A percentile compares a stretch with the other conserved stretches of the same genome.
phyloP scores from a whole-genome alignment of 1,284 basidiomycete species.

The Cutaneotrichosporon cutaneum region DNA sequence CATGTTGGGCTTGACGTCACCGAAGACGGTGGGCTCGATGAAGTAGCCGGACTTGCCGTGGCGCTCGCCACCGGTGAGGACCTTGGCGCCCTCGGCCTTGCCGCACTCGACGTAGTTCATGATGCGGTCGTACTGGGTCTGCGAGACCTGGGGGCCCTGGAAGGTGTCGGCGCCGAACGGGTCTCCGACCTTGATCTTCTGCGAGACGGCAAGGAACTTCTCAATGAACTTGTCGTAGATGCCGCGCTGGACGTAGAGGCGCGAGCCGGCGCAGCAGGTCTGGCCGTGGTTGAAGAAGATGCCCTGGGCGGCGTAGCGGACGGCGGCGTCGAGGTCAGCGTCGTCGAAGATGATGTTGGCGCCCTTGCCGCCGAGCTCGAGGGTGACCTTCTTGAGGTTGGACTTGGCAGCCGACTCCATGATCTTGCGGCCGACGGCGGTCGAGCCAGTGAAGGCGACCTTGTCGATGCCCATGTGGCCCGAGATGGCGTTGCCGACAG shows the following conservation, averaged over 20 bases:
- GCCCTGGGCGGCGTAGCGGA: conserved; percentile 76
- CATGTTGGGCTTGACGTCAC: conserved; percentile 72
- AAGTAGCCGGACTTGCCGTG: conserved; percentile 65
- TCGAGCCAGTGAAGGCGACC: conserved; percentile 62
- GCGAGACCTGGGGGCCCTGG: conserved; percentile 81
- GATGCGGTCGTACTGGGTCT: conserved; percentile 61
- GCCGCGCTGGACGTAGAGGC: conserved; percentile 69
- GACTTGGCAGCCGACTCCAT: conserved; percentile 58
- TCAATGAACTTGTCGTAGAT: conserved; percentile 67
- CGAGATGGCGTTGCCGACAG: conserved; percentile 65
- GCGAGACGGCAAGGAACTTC: conserved; percentile 34
- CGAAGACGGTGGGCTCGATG: conserved; percentile 72
- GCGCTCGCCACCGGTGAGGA: conserved; percentile 72
- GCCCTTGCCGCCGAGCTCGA: conserved; percentile 91
- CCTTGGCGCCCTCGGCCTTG: conserved; percentile 76
- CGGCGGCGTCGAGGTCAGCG: conserved; percentile 67
- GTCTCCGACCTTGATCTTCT: conserved; percentile 56
- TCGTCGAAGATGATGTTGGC: conserved; percentile 64
- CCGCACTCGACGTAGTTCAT: conserved; percentile 86
- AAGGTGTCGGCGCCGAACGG: conserved; percentile 70
- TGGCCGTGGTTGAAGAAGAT: conserved; percentile 68
- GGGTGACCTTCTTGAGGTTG: conserved; percentile 70
- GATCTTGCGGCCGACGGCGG: conserved; percentile 59
- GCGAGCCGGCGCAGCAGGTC: conserved; percentile 63
- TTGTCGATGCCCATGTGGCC: conserved; percentile 57